Evolutionary conservation across 2,329 filamentous ascomycete species (phyloP).

Genomic region (Thielaviopsis euricoi): DNA sequence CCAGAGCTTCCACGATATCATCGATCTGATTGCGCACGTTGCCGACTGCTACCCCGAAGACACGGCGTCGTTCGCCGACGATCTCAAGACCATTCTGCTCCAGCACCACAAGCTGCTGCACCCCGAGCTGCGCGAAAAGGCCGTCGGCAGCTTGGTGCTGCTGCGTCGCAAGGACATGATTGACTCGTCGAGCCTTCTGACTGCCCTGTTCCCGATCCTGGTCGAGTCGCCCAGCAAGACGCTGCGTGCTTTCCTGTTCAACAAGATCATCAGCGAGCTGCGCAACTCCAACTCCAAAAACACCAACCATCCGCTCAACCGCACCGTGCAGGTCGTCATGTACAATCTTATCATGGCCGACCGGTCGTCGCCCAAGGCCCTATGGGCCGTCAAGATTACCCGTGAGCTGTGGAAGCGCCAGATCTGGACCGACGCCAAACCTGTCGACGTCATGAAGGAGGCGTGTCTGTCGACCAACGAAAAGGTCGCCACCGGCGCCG

Average conservation of each 20-base stretch:
- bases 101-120: constrained; percentile 72
- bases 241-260: constrained; percentile 66
- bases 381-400: constrained; percentile 94
- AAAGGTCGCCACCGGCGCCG: constrained; percentile 76
- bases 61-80: constrained; percentile 58
- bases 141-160: constrained; percentile 78
- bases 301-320: constrained; percentile 84
- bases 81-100: constrained; percentile 65
- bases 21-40: constrained; percentile 87
- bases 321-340: constrained; percentile 80
- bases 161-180: constrained; percentile 84
- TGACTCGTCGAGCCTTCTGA: constrained; percentile 66
- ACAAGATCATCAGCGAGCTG: constrained; percentile 81
- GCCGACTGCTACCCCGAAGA: constrained; percentile 83
- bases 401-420: constrained; percentile 93
- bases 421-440: constrained; percentile 85
- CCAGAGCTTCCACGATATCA: constrained; percentile 73
- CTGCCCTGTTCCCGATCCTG: constrained; percentile 86
- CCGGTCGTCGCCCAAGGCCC: constrained; percentile 63
- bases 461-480: constrained; percentile 78
- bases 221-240: constrained; percentile 86
- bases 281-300: constrained; percentile 73
- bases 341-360: constrained; percentile 85
- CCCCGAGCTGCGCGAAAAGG: constrained; percentile 77
- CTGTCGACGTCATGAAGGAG: constrained; percentile 97